Percentiles rank a stretch among this genome's conserved stretches.
Conservation (phyloP, 805 yeast genomes). For the Metschnikowia drakensbergensis region DNA sequence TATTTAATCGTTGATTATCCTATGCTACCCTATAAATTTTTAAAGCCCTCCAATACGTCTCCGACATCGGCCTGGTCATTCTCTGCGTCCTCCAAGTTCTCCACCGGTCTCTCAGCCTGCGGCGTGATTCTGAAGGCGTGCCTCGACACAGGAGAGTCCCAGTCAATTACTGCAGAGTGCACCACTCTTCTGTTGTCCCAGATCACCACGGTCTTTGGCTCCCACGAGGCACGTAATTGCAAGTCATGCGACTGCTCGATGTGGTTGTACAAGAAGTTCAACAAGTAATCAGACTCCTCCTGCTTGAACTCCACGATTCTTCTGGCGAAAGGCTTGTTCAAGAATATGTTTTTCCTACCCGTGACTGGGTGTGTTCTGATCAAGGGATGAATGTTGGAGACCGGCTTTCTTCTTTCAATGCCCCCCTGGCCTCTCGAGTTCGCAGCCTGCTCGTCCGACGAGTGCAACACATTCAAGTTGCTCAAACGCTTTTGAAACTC, state of each 20-base stretch:
- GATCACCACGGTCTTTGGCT: slow-evolving; percentile 62
- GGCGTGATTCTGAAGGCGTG: slow-evolving; percentile 75
- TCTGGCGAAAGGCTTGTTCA: slow-evolving; percentile 60
- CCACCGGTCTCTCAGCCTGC: slow-evolving; percentile 68
- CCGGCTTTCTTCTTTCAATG: slow-evolving; percentile 60
- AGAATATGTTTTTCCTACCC: slow-evolving; percentile 53
- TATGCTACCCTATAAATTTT: slow-evolving; percentile 3
- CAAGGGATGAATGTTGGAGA: slow-evolving; percentile 63
- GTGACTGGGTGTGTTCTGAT: slow-evolving; percentile 73
- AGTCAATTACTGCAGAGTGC: slow-evolving; percentile 69
- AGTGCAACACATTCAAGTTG: slow-evolving; percentile 64
- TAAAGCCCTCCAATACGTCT: slow-evolving; percentile 15
- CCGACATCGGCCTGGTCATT: slow-evolving; percentile 18
- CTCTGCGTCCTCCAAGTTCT: slow-evolving; percentile 36
- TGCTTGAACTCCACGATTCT: slow-evolving; percentile 67
- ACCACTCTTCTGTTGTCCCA: slow-evolving; percentile 77
- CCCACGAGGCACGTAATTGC: slow-evolving; percentile 69
- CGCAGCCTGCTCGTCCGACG: slow-evolving; percentile 66
- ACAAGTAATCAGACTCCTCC: slow-evolving; percentile 62
- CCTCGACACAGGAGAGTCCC: slow-evolving; percentile 58
- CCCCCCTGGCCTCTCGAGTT: slow-evolving; percentile 55
- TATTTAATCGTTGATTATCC: no score
- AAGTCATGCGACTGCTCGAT: slow-evolving; percentile 54
- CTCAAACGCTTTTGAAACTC: slow-evolving; percentile 53
- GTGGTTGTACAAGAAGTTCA: slow-evolving; percentile 54